Evolutionary conservation across 371 early-diverging fungal genomes (phyloP).

Genomic region (Rhizomucor miehei): DNA sequence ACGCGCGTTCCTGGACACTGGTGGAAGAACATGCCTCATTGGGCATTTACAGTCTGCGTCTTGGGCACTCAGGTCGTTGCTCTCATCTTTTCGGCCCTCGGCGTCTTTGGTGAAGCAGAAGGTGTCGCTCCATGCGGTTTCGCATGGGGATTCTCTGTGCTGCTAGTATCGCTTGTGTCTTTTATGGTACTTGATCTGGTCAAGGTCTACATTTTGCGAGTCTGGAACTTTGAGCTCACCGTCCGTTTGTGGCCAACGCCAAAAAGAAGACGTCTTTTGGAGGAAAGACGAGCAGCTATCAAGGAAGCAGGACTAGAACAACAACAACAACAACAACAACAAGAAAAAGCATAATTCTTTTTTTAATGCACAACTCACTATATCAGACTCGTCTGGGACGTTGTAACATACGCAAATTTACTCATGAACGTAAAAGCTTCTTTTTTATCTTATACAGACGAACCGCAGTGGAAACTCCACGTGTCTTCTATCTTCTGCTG

Average conservation of each 20-base stretch:
- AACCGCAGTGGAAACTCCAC: no score
- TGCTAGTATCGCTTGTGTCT: conserved; percentile 66
- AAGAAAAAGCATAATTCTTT: no score
- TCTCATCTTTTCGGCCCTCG: conserved; percentile 82
- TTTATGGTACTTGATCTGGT: conserved; percentile 81
- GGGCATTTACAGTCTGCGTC: conserved; percentile 70
- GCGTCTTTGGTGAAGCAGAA: conserved; percentile 50
- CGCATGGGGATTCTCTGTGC: conserved; percentile 60
- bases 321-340: no score
- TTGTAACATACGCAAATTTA: no score
- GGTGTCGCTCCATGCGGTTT: conserved; percentile 52
- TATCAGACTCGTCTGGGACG: no score
- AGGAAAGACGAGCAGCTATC: no score
- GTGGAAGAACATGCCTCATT: conserved; percentile 77
- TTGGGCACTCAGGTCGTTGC: conserved; percentile 88
- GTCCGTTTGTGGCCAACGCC: conserved; percentile 69
- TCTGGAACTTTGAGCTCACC: conserved; percentile 67
- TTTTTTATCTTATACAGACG: no score
- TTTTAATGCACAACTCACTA: no score
- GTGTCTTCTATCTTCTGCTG: no score
- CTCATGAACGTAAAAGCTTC: no score
- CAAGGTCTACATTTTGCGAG: conserved; percentile 77
- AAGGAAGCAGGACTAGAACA: no score
- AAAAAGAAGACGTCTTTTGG: no score
- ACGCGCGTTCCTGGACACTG: conserved; percentile 83